Evolutionary conservation across 108 stramenopile genomes (phyloP), one percentile per base, ranked within the genome.

Genomic region (Nitzschia sp.): DNA sequence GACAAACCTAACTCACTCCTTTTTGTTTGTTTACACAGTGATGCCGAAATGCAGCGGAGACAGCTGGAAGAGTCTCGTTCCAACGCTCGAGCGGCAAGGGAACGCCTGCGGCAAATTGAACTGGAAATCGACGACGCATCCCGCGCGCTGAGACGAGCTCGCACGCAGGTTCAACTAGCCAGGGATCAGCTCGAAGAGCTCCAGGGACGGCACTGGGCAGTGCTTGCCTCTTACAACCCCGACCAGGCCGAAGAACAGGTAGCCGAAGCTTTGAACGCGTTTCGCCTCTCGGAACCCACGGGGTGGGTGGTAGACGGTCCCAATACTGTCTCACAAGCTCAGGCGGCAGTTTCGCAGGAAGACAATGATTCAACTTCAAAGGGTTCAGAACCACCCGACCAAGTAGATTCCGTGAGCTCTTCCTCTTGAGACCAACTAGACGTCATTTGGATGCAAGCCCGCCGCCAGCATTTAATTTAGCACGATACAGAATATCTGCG

Each of bases 161-260:
- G 82, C 24, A 64, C 74, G n/a, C 66, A 75, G 65, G 71, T 78
- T 46, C 74, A 79, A 46, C 61, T 73, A n/a, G 93, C 90, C 8
- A 42, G 66, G 11, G 75, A 81, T 18, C 60, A 64, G 19, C 57
- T 90, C 26, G 78, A 76, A 42, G 76, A 75, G 23, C 48, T 90
- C 24, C 80, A 95, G 64, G 77, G 73, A 15, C 68, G 86, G 35
- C 84, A 95, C 66, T 89, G 90, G 84, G 93, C 89, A 27, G 68
- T 95, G 2, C 57, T 95, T 62, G 79, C 84, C 60, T 85, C 83
- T 35, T 89, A 87, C 71, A 85, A 92, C 34, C 80, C 88, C 2
- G 71, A 82, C 21, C 62, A 71, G 57, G 80, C 79, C 3, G 69
- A 72, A 27, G 68, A 70, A 18, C 55, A 76, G 2, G 80, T 83